Evolutionary conservation across 139 green algal genomes (phyloP).

Genomic region (Coelastrella sp.): DNA sequence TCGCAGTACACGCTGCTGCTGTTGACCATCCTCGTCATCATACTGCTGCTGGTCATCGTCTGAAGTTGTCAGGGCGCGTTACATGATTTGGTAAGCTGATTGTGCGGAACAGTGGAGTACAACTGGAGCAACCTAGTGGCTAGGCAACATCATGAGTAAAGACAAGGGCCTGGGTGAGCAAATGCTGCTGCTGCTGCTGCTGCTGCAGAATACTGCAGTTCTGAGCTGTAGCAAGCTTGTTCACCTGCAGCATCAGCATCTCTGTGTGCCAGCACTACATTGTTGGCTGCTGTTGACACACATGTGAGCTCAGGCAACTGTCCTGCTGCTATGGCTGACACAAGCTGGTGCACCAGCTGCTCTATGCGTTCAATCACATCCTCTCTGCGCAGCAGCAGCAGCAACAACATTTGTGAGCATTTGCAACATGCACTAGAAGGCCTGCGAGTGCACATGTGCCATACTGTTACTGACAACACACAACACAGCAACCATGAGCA

Average conservation of each 20-base stretch:
- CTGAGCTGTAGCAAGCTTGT: background rate
- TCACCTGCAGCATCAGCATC: background rate
- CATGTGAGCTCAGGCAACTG: slow-evolving; percentile 44
- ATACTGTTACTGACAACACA: too few relatives aligned
- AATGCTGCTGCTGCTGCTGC: background rate
- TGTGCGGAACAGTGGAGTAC: too few relatives aligned
- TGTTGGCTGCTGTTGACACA: slow-evolving; percentile 2
- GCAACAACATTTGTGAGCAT: background rate
- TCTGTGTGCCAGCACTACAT: slow-evolving; percentile 1
- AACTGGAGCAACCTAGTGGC: too few relatives aligned
- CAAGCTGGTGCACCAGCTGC: background rate
- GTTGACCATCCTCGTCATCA: background rate
- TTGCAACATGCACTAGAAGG: too few relatives aligned
- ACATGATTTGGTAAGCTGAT: too few relatives aligned
- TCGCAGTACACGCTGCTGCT: slow-evolving; percentile 36
- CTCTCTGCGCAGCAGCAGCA: slow-evolving; percentile 10
- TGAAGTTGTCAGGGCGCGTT: too few relatives aligned
- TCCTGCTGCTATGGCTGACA: slow-evolving; percentile 42
- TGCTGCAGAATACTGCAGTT: background rate
- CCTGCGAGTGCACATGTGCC: too few relatives aligned
- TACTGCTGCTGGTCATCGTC: background rate
- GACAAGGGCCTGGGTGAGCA: background rate
- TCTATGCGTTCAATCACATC: slow-evolving; percentile 50
- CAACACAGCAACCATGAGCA: too few relatives aligned
- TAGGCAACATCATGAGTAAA: too few relatives aligned